A percentile compares a stretch with the other conserved stretches of the same genome.
These are phyloP conservation scores for Trichoderma sp. DNA, from an alignment of 2,329 filamentous ascomycete genomes.

Conservation along the genomic window DNA sequence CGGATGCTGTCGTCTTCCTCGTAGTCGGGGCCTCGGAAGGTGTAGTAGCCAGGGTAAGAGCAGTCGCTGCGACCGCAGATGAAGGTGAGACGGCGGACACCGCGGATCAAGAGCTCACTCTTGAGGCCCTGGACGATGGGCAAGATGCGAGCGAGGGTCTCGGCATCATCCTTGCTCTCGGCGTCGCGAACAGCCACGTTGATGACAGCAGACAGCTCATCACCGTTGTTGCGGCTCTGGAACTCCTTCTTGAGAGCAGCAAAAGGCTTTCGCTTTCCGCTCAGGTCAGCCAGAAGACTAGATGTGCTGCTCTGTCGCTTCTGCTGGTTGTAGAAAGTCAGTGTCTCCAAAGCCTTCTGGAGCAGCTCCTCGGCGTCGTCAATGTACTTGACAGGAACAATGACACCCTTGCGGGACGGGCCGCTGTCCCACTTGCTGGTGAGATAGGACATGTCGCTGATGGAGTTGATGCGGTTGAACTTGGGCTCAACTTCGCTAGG, in stretches of 20 bases:
- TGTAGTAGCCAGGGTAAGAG: conserved; percentile 95
- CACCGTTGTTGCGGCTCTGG: conserved; percentile 48
- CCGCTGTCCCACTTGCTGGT: conserved; percentile 72
- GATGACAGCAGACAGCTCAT: conserved; percentile 86
- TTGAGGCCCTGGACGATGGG: conserved; percentile 78
- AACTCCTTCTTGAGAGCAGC: conserved; percentile 30
- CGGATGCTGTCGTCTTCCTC: conserved; percentile 93
- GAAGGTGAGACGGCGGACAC: conserved; percentile 89
- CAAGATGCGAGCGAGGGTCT: conserved; percentile 74
- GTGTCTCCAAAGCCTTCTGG: conserved; percentile 77
- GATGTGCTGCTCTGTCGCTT: conserved; percentile 56
- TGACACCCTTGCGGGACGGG: conserved; percentile 86
- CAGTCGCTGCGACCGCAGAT: conserved; percentile 94
- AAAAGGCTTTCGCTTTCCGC: conserved; percentile 65
- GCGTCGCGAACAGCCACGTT: conserved; percentile 90
- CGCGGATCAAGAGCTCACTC: conserved; percentile 77
- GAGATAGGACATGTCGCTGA: conserved; percentile 95
- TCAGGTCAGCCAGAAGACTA: conserved; percentile 71
- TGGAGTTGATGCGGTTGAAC: conserved; percentile 86
- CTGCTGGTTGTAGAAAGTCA: conserved; percentile 63
- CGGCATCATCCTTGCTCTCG: conserved; percentile 78
- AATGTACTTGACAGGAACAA: conserved; percentile 88
- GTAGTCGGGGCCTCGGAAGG: conserved; percentile 91
- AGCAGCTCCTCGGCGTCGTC: conserved; percentile 92
- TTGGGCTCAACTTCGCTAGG: conserved; percentile 59